Base-by-base conservation (phyloP, 768 basidiomycete genomes). In the Hydnomerulius pinastri region DNA sequence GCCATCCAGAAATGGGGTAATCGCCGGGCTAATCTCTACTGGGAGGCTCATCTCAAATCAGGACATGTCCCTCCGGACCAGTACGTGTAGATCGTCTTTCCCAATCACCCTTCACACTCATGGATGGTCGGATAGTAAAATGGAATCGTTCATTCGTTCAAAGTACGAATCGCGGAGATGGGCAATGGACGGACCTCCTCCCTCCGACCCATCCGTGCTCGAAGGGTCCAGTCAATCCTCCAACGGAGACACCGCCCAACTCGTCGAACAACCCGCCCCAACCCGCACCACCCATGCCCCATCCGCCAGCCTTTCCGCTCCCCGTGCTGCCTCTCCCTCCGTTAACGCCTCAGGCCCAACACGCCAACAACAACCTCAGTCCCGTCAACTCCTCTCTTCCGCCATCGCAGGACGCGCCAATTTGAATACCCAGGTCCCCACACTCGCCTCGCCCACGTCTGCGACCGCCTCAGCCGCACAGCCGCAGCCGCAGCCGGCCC, bases 1-100 rank as follows among this genome's bases (percentile, higher is more conserved):
- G 83, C 85, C 2, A 86, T 98, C 45, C 85, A 90, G 67, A 90
- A 87, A 67, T 99, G 96, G 96, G 96, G 96, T 1, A 99, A 99
- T 66, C 77, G 75, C 43, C 84, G 85, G 7, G 96, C 93, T 7
- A 99, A 99, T 71, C 59, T 90, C 4, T 98, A 98, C 72, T 99
- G 96, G 96, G 96, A 99, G 66, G 88, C 91, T 4, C 95, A 97
- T 72, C 74, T 98, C 48, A 95, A 92, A 67, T 70, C 82, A 15
- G 96, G 96, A 0, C 96, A 99, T 66, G 59, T 89, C 18, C 95
- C 96, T 30, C 89, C 91, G 5, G 96, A 99, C 58, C 96, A 98
- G 95, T 98, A 61, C 63, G 92, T 80, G 18, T 27, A 43, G 20
- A 20, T 20, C 20, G 15, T 56, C 18, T 20, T 8, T 41, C 30